Base-by-base conservation (phyloP, 768 basidiomycete genomes). In the Naganishia friedmannii region DNA sequence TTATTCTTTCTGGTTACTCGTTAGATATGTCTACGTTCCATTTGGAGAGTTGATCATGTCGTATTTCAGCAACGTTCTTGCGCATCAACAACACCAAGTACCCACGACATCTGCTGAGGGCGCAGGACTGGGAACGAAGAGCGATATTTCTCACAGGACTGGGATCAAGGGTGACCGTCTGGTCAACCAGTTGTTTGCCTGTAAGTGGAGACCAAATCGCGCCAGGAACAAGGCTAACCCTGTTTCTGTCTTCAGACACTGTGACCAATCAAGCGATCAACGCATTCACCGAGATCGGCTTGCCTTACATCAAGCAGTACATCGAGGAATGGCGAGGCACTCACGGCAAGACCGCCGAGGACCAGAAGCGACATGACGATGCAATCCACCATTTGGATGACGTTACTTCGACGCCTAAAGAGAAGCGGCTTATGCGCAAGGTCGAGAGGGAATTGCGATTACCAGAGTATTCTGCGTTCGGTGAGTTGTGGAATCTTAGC, bases 131-230 rank as follows among this genome's bases (percentile, higher is more conserved):
- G 76, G 75, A 12, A 75, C 77, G 3, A 70, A 66, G 51, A 78
- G 74, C 7, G 73, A 69, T 46, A 75, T 75, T 31, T 60, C 53
- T 9, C 32, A 63, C n/a, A 28, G 71, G n/a, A 55, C 51, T 21
- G 60, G 32, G 3, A 67, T 69, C 67, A 72, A 72, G 67, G 39
- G 81, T 39, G 78, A 80, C n/a, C 74, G 95, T 68, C 83, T 98
- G 67, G 86, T 89, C 79, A 89, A 90, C 51, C 92, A 98, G 83
- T 90, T 97, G 87, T 94, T 96, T 76, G 93, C 94, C 19, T 92
- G 78, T 77, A 48, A 68, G 78, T 66, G 57, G 29, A 15, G 15
- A 23, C 23, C 17, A 28, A 1, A 12, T 6, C 8, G 1, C 21
- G n/a, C 39, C 26, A 1, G 6, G 37, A 26, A n/a, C 23, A 26